Evolutionary conservation across 441 rosid species (phyloP).

Genomic region (California macrophylla): DNA sequence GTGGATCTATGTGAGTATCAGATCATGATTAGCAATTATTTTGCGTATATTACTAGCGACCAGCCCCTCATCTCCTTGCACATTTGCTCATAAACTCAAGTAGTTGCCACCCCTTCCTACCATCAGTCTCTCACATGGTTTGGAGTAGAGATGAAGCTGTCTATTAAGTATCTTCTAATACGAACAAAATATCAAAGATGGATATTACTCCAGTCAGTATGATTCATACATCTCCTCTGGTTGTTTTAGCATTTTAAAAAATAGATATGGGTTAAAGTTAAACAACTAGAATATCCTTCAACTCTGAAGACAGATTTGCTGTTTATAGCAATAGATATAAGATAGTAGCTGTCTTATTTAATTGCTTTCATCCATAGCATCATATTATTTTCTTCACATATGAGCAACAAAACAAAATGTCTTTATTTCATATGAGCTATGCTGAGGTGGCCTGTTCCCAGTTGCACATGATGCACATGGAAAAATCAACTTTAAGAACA

Average conservation of each 20-base stretch:
- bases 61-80: background rate
- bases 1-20: too few relatives aligned
- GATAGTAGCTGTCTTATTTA: background rate
- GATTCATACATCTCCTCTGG: background rate
- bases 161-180: background rate
- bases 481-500: slow-evolving; percentile 3
- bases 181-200: background rate
- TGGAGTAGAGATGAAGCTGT: background rate
- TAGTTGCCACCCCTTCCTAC: background rate
- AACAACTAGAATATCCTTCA: slow-evolving; percentile 1
- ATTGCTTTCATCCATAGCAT: slow-evolving; percentile 16
- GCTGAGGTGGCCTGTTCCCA: slow-evolving; percentile 9
- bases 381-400: slow-evolving; percentile 1
- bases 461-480: slow-evolving; percentile 22
- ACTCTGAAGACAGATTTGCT: background rate
- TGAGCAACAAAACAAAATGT: slow-evolving; percentile 13
- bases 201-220: slow-evolving; percentile 4
- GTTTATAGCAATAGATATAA: background rate
- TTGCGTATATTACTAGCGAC: slow-evolving; percentile 1
- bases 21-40: too few relatives aligned
- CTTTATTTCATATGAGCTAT: slow-evolving; percentile 3
- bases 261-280: background rate
- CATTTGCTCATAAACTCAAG: slow-evolving; percentile 7
- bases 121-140: slow-evolving; percentile 11
- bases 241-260: background rate